Conservation (phyloP, 1,284 basidiomycete species). For the Xerocomus minutiporus region DNA sequence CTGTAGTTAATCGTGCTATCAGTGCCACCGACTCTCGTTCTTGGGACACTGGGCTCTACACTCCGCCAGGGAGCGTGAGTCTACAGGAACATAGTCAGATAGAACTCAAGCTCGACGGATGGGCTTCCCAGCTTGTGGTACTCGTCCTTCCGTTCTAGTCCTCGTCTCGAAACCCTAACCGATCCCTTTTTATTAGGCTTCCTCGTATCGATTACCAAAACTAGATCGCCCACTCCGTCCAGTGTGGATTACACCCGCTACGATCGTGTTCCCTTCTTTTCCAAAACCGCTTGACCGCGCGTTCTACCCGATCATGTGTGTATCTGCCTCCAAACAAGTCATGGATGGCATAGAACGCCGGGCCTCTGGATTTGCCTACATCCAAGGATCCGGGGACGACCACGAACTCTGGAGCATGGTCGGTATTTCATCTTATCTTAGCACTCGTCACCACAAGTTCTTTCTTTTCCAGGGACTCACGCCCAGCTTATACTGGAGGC, state of each 20-base stretch:
- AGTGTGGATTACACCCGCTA: conserved; percentile 64
- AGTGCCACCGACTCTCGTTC: conserved; percentile 17
- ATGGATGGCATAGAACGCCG: conserved; percentile 56
- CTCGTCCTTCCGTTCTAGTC: conserved; percentile 6
- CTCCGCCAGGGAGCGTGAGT: conserved; percentile 61
- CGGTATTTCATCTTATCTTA: conserved; percentile 16
- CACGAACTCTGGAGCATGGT: conserved; percentile 85
- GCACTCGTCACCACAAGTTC: neutral
- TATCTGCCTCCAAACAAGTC: conserved; percentile 72
- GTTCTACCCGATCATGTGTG: conserved; percentile 68
- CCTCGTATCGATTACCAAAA: conserved; percentile 47
- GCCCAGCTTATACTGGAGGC: conserved; percentile 68
- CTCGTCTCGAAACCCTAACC: neutral
- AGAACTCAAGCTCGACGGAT: conserved; percentile 52
- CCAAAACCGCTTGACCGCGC: conserved; percentile 12
- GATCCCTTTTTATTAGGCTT: conserved; percentile 35
- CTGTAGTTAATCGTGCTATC: conserved; percentile 81
- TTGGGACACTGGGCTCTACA: conserved; percentile 60
- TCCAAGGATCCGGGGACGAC: conserved; percentile 88
- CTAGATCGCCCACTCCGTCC: conserved; percentile 56
- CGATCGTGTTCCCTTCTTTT: conserved; percentile 41
- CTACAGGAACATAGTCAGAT: conserved; percentile 76
- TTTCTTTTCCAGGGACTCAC: conserved; percentile 56
- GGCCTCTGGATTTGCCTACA: conserved; percentile 64
- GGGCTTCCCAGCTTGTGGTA: conserved; percentile 63